Base-by-base conservation (phyloP, 192 early-diverging fungal genomes). In the Umbelopsis sp. region DNA sequence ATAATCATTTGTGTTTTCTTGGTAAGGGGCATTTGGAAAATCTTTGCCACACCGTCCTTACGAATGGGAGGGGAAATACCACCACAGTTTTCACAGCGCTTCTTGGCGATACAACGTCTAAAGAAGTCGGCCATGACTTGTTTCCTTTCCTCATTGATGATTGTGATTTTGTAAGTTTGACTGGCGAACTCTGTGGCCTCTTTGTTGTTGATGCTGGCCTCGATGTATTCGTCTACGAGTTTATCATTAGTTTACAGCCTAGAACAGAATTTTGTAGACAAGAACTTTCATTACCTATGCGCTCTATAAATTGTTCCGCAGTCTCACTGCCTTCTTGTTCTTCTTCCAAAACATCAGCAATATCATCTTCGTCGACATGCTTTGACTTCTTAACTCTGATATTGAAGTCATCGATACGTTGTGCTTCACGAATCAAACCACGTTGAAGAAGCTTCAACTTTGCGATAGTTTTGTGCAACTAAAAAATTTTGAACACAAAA, bases 381-480 rank as follows among this genome's bases (percentile, higher is more conserved):
- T 80, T 84, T 48, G 77, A 76, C 3, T 80, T 80, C 30, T 82
- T 69, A 15, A 72, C 70, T 64, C 72, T 50, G 52, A 73, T 35
- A 46, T 71, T 67, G 74, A 87, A 7, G 12, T 90, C 85, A 66
- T 98, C 97, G 22, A 98, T 71, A n/a, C 82, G 87, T 45, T 86
- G 88, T 16, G 96, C 94, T 68, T 97, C 93, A 45, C 89, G 84
- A 45, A 98, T 74, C 64, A 98, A 75, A 47, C 98, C 98, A 49
- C 90, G 87, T 73, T 95, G 89, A 11, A 99, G 77, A 75, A 99
- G 84, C 47, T 79, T 83, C 7, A 98, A 79, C 84, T 97, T 97
- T 8, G 93, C 88, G 35, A 81, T 76, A 74, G 85, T 92, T 71
- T 89, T 80, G 45, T 86, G 82, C 10, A 74, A 76, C 87, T 88